Evolutionary conservation across 129 eudicot species (phyloP), one percentile per base, ranked within the genome.

Genomic region (Smallanthus sonchifolius): DNA sequence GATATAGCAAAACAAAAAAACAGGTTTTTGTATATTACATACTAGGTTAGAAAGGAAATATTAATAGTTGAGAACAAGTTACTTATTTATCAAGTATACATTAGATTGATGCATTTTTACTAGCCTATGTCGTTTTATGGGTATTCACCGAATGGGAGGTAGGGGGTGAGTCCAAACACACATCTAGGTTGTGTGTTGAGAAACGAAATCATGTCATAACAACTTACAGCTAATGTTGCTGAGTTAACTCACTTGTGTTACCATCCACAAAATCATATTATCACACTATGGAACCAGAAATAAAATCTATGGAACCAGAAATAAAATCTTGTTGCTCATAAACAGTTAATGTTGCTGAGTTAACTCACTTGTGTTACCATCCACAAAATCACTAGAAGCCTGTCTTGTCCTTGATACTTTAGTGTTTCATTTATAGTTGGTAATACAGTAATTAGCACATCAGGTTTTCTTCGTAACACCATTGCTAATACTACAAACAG

Each of bases 211-310:
- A 69, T 59, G 55, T 69, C 24, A 44, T 38, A 70, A 49, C 51
- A 72, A 82, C 99, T 49, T 88, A 95, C 99, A 95, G 86, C 81
- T n/a, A n/a, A n/a, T n/a, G n/a, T n/a, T n/a, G n/a, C n/a, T n/a
- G n/a, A n/a, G n/a, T n/a, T n/a, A n/a, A n/a, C n/a, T n/a, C n/a
- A n/a, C n/a, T n/a, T n/a, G n/a, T n/a, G n/a, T n/a, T n/a, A n/a
- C n/a, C n/a, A n/a, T n/a, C n/a, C n/a, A n/a, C n/a, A n/a, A n/a
- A n/a, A n/a, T 67, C 24, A 36, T 20, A 72, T 79, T 44, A 70
- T 74, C 54, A 42, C 16, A 1, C 67, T 37, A 16, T 61, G 63
- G 38, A n/a, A n/a, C n/a, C n/a, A n/a, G n/a, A n/a, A n/a, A n/a
- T n/a, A n/a, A n/a, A n/a, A n/a, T n/a, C n/a, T n/a, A n/a, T n/a